These are phyloP conservation scores for Penicilliopsis zonata DNA, from an alignment of 495 filamentous ascomycete species.

Conservation along the genomic window DNA sequence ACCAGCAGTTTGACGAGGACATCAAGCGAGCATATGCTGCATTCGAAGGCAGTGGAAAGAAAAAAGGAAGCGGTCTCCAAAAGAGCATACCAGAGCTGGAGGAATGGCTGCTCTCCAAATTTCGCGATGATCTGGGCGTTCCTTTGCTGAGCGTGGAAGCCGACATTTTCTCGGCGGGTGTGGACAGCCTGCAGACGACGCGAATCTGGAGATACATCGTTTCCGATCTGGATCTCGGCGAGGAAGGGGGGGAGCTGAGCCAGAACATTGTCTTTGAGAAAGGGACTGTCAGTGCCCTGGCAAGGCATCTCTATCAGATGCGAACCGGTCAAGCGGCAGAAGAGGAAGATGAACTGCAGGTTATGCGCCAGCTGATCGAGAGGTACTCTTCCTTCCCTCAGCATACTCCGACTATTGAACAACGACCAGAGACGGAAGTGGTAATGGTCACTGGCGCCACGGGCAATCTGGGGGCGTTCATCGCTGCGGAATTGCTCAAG, in stretches of 20 bases:
- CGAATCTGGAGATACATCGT: constrained; percentile 32
- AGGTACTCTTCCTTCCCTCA: constrained; percentile 27
- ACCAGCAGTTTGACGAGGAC: constrained; percentile 33
- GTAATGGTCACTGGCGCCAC: constrained; percentile 49
- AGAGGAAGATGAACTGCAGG: constrained; percentile 13
- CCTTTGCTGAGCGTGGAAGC: constrained; percentile 15
- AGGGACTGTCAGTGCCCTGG: constrained; percentile 24
- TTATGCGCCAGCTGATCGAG: constrained; percentile 23
- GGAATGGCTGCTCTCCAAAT: constrained; percentile 9
- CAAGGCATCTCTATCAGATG: constrained; percentile 15
- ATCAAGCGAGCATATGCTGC: constrained; percentile 39
- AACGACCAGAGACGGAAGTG: not conserved
- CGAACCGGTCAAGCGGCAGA: constrained; percentile 10
- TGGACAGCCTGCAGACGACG: constrained; percentile 43
- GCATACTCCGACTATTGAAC: constrained; percentile 15
- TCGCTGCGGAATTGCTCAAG: constrained; percentile 32
- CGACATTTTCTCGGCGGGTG: constrained; percentile 42
- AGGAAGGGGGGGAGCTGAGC: constrained; percentile 24
- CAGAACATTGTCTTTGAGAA: constrained; percentile 37
- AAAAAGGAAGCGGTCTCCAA: no score
- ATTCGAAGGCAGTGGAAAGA: no score
- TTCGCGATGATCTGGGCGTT: constrained; percentile 10
- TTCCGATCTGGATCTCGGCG: constrained; percentile 15
- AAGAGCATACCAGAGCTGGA: no score
- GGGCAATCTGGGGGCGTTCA: constrained; percentile 46